These are phyloP conservation scores for Aspergillus versicolor DNA, from an alignment of 2,329 filamentous ascomycete genomes.

Conservation along the genomic window DNA sequence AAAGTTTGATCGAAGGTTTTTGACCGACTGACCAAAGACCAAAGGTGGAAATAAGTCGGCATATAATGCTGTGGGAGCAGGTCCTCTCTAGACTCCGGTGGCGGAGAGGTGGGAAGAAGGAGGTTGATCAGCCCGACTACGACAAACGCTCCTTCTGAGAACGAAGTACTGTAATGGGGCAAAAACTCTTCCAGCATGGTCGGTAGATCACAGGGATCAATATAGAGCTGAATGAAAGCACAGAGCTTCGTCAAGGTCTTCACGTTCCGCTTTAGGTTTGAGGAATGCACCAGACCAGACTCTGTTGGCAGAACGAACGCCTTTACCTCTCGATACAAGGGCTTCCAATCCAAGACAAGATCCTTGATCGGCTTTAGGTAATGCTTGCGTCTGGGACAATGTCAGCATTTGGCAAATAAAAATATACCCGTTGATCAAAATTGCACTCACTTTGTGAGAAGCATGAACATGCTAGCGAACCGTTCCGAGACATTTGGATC, in stretches of 20 bases:
- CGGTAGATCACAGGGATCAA: slow-evolving; percentile 82
- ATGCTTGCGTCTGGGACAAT: slow-evolving; percentile 73
- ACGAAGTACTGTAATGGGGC: slow-evolving; percentile 89
- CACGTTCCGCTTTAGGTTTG: slow-evolving; percentile 64
- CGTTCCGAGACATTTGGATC: slow-evolving; percentile 79
- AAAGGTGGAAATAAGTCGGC: slow-evolving; percentile 93
- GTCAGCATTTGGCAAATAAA: slow-evolving; percentile 18
- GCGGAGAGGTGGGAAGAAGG: slow-evolving; percentile 77
- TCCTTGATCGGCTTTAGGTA: slow-evolving; percentile 90
- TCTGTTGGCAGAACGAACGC: slow-evolving; percentile 84
- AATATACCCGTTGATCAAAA: neutral
- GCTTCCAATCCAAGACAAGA: slow-evolving; percentile 87
- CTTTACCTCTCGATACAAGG: slow-evolving; percentile 90
- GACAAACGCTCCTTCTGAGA: slow-evolving; percentile 87
- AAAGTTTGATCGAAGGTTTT: slow-evolving; percentile 83
- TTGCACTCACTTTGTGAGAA: slow-evolving; percentile 77
- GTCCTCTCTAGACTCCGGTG: slow-evolving; percentile 65
- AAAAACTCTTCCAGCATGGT: slow-evolving; percentile 78
- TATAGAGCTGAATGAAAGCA: slow-evolving; percentile 86
- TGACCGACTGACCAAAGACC: slow-evolving; percentile 89
- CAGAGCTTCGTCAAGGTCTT: slow-evolving; percentile 83
- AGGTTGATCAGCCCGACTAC: slow-evolving; percentile 86
- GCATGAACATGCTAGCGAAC: slow-evolving; percentile 95
- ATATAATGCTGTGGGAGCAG: slow-evolving; percentile 87
- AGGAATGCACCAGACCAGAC: slow-evolving; percentile 62